Base-by-base conservation (phyloP, 2,329 filamentous ascomycete species). In the Furcasterigmium furcatum region DNA sequence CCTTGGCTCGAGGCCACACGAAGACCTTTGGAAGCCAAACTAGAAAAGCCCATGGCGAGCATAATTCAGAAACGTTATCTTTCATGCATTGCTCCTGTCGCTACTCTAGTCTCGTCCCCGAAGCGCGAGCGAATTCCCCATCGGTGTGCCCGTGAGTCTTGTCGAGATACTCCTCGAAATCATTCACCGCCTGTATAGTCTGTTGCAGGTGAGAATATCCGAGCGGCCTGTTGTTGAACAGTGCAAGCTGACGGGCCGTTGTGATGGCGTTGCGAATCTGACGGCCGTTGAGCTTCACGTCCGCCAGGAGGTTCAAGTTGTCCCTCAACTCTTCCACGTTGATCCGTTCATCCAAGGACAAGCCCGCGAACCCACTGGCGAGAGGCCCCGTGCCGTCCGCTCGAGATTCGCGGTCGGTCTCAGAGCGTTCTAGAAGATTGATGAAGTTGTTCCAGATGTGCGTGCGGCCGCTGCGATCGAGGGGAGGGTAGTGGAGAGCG, bases 401-500 rank as follows among this genome's bases (percentile, higher is more conserved):
- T n/a, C n/a, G n/a, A n/a, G n/a, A n/a, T n/a, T n/a, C n/a, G n/a
- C n/a, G n/a, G n/a, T n/a, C n/a, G n/a, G 27, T 4, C 16, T 27
- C 24, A 8, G 22, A 18, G n/a, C 27, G 18, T 19, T 43, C 22
- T 5, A 43, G n/a, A 20, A 36, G 38, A 2, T 21, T 52, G 52
- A 59, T 38, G 46, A 46, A 46, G 34, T 35, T 46, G 13, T 30
- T 36, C 32, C 41, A 39, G 24, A 46, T 46, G 20, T 46, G 34
- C 18, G 19, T 30, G n/a, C 59, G 54, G 10, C 27, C 27, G 10
- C n/a, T 30, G 27, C 10, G 10, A 30, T 30, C 27, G 27, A 30
- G 27, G 27, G 27, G 52, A 0, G 55, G 50, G 47, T 66, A 66
- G 34, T 60, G 58, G 3, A 67, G 49, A 7, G 58, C 51, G 14